Conservation (phyloP, 202 grass and related monocot genomes). For the Brachypodium distachyon region DNA sequence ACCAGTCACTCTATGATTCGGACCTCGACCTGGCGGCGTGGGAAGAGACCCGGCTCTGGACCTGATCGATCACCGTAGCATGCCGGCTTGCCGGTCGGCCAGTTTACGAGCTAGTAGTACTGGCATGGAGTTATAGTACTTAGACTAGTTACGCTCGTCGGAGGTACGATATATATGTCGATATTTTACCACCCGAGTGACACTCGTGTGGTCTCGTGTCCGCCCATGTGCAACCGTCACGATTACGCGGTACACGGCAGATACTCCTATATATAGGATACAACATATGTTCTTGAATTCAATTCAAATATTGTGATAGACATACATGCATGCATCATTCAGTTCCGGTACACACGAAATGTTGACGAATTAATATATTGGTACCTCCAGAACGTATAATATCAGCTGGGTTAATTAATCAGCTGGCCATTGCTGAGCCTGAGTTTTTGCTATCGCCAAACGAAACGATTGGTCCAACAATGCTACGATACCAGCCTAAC, state of each 20-base stretch:
- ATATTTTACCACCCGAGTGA: neutral
- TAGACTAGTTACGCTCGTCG: neutral
- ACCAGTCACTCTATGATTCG: slow-evolving; percentile 20
- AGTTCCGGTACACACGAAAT: neutral
- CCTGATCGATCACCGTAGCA: slow-evolving; percentile 6
- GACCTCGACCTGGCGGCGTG: slow-evolving; percentile 27
- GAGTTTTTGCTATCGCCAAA: neutral
- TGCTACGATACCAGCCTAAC: no score
- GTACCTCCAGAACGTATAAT: neutral
- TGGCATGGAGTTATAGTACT: neutral
- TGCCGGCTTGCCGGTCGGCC: no score
- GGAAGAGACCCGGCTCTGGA: slow-evolving; percentile 42
- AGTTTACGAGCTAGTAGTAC: neutral
- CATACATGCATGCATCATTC: no score
- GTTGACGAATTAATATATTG: no score
- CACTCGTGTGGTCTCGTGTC: neutral
- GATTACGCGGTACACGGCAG: neutral
- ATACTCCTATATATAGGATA: neutral
- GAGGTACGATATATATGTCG: no score
- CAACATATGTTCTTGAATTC: neutral
- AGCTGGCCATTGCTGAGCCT: neutral
- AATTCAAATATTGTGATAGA: neutral
- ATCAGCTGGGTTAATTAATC: neutral
- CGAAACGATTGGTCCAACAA: slow-evolving; percentile 7
- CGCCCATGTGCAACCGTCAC: neutral